Base-by-base conservation (phyloP, 108 stramenopile genomes). In the Nitzschia sp. region DNA sequence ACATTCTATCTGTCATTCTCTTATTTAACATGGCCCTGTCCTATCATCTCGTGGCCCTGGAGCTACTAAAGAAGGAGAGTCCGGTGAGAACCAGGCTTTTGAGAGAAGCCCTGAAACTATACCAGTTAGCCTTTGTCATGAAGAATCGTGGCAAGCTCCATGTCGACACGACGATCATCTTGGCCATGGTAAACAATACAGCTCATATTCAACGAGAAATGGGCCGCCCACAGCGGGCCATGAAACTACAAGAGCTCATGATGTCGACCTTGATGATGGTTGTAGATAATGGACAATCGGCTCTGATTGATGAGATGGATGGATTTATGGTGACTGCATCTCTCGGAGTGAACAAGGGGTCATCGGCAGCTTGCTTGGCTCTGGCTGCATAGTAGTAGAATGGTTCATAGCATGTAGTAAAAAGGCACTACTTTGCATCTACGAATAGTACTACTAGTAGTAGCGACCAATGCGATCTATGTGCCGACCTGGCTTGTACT, bases 161-260 rank as follows among this genome's bases (percentile, higher is more conserved):
- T 51, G 11, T 51, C 8, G 49, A 51, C 21, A 51, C 49, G 21
- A 21, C 49, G 18, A 19, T 51, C 21, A 5, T 23, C 49, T 51
- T 51, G 49, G 49, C 49, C 49, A 51, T 51, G 49, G 49, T 51
- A 19, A 51, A 51, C 21, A 51, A 51, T 51, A 51, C 49, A 19
- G 8, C 49, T 4, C 13, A 51, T 19, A 23, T 51, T 51, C 21
- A 21, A 23, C 4, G 13, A 5, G 49, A 51, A 51, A 19, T 51
- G 49, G 49, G 49, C 8, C 4, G 21, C 8, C 4, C 4, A 23
- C 8, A 19, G 4, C 8, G n/a, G 49, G 49, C 49, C 17, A 4
- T 19, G 21, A n/a, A 8, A 4, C n/a, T 51, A 5, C 49, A 19
- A 19, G 19, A 51, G 21, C 21, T 51, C 4, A 17, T 51, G 21